Evolutionary conservation across 805 yeast genomes (phyloP).

Genomic region (Cyberlindnera japonica): DNA sequence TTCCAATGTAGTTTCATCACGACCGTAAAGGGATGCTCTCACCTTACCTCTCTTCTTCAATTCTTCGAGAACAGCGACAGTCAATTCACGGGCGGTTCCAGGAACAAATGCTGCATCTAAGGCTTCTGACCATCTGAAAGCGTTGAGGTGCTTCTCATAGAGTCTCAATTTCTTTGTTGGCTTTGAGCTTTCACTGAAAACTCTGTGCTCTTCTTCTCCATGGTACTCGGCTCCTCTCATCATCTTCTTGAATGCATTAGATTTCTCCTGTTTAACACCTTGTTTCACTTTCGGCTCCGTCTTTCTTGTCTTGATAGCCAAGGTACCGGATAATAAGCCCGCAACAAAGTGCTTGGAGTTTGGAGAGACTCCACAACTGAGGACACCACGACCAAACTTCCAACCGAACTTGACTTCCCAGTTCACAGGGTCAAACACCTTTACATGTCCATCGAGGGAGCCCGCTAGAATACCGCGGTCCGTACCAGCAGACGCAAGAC

Average conservation of each 20-base stretch:
- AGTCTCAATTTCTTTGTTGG: constrained; percentile 64
- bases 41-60: constrained; percentile 86
- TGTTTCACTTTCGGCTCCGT: constrained; percentile 13
- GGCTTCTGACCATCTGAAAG: constrained; percentile 91
- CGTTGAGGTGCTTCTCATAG: constrained; percentile 79
- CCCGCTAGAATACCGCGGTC: constrained; percentile 87
- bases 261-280: constrained; percentile 38
- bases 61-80: constrained; percentile 81
- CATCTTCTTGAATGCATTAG: constrained; percentile 72
- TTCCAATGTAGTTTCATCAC: constrained; percentile 83
- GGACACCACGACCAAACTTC: constrained; percentile 93
- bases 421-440: constrained; percentile 75
- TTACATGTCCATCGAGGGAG: constrained; percentile 95
- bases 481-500: constrained; percentile 62
- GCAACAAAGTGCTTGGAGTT: constrained; percentile 82
- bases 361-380: constrained; percentile 88
- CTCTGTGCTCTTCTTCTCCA: constrained; percentile 81
- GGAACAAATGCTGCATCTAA: constrained; percentile 78
- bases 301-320: constrained; percentile 82
- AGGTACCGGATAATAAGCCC: constrained; percentile 85
- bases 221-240: constrained; percentile 87
- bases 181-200: constrained; percentile 55
- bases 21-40: constrained; percentile 68
- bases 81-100: constrained; percentile 76
- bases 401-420: constrained; percentile 95